These are phyloP conservation scores for Silene noctiflora DNA, from an alignment of 179 eudicot genomes.

Conservation along the genomic window DNA sequence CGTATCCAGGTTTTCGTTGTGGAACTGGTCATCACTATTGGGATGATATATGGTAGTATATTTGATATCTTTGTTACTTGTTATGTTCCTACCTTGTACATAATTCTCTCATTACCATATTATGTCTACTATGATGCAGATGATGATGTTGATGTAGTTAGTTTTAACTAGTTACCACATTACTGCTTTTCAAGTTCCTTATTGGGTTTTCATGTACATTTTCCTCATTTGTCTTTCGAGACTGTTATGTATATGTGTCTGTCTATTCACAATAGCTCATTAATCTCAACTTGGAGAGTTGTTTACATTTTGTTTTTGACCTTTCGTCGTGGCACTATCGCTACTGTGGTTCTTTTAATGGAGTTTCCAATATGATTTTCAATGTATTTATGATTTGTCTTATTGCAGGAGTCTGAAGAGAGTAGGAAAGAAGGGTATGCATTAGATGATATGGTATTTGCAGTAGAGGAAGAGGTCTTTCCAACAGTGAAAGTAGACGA, in stretches of 20 bases:
- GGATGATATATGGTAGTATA: neutral
- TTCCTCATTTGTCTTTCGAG: neutral
- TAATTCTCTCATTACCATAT: neutral
- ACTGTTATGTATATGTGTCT: neutral
- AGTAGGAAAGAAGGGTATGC: slow-evolving; percentile 42
- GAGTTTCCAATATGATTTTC: neutral
- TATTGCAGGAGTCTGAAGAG: slow-evolving; percentile 39
- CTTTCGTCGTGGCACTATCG: neutral
- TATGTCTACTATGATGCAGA: neutral
- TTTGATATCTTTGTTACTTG: neutral
- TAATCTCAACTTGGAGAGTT: neutral
- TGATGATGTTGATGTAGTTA: neutral
- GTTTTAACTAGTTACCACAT: neutral
- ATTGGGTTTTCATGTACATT: too few relatives aligned
- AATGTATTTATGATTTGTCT: slow-evolving; percentile 14
- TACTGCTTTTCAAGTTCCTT: too few relatives aligned
- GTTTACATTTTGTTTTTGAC: neutral
- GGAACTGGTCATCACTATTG: neutral
- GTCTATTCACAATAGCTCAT: neutral
- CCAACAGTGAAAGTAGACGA: slow-evolving; percentile 43
- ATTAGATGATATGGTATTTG: slow-evolving; percentile 74
- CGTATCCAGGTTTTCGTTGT: neutral
- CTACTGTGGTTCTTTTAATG: neutral
- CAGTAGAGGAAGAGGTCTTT: slow-evolving; percentile 73
- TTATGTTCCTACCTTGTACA: neutral